Base-by-base conservation (phyloP, 2,329 filamentous ascomycete species). In the Talaromyces sp. region DNA sequence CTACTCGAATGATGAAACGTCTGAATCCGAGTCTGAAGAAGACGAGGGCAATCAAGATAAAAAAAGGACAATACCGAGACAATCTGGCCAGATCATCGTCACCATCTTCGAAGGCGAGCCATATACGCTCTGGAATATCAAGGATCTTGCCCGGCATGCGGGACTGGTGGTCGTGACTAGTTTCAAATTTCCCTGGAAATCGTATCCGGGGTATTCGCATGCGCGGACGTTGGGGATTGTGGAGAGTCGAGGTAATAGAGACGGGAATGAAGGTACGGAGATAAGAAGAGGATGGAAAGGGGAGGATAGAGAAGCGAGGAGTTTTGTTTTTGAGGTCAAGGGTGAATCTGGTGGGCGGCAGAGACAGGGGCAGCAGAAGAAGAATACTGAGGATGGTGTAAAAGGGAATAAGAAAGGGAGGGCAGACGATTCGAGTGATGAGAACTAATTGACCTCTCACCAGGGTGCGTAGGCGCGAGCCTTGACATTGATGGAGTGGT, bases 91-190 rank as follows among this genome's bases (percentile, higher is more conserved):
- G 70, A 88, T 97, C 62, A 79, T 97, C 61, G 88, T 98, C 24
- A 96, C 93, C 0, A 81, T 98, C 10, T 99, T 99, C 76, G 94
- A 97, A 77, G 91, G 90, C 65, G 90, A 96, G 76, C 95, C 95
- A 0, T 99, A 99, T 76, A 94, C 92, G 2, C 84, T 97, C 0
- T 99, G 95, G 95, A 97, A 98, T 79, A 85, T 98, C 31, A 86
- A 89, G 41, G 94, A 97, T 79, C 82, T 99, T 33, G 95, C 87
- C 1, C 85, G 94, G 7, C 92, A 97, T 72, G 76, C 76, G 48
- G 78, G 80, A n/a, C 63, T 82, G 67, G 72, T 74, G 66, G 77
- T 82, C 64, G 76, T 80, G 14, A 80, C 79, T 47, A 82, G 79
- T 70, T 82, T 82, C 67, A 76, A 69, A 45, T 82, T 83, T 65